A percentile compares a stretch with the other conserved stretches of the same genome.
These are phyloP conservation scores for Cercospora sojina DNA, from an alignment of 2,329 filamentous ascomycete species.

Conservation along the genomic window DNA sequence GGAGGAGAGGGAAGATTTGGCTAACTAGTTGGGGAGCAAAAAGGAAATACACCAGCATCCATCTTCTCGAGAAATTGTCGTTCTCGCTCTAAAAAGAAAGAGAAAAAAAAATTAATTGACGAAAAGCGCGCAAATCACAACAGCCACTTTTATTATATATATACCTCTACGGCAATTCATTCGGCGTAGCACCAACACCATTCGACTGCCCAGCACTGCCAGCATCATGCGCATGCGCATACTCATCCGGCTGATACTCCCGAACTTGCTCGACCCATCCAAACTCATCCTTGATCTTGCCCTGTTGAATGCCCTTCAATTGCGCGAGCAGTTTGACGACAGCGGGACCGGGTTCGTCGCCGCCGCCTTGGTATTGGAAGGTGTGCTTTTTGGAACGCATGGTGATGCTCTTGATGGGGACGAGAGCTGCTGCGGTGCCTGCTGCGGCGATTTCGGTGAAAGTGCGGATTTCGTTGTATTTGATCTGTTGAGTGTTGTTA, in stretches of 20 bases:
- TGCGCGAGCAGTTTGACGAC: constrained; percentile 71
- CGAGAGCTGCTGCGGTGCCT: constrained; percentile 85
- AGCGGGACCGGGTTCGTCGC: constrained; percentile 70
- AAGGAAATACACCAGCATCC: too few relatives aligned
- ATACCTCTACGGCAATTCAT: constrained; percentile 32
- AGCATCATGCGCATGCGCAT: constrained; percentile 27
- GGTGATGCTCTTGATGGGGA: constrained; percentile 89
- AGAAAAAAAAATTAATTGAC: too few relatives aligned
- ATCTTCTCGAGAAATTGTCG: too few relatives aligned
- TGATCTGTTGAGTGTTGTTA: too few relatives aligned
- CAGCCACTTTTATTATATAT: too few relatives aligned
- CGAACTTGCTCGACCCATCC: constrained; percentile 63
- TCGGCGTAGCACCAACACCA: constrained; percentile 12
- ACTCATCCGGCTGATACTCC: constrained; percentile 39
- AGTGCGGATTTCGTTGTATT: constrained; percentile 59
- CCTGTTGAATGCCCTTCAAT: constrained; percentile 82
- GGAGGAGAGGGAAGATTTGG: too few relatives aligned
- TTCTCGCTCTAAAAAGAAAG: too few relatives aligned
- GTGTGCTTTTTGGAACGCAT: constrained; percentile 59
- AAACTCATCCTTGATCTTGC: constrained; percentile 73
- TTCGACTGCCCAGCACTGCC: constrained; percentile 14
- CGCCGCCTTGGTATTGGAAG: constrained; percentile 55
- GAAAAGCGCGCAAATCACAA: too few relatives aligned
- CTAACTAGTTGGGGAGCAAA: too few relatives aligned
- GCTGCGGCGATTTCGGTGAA: constrained; percentile 86